Percentiles rank a stretch among this genome's conserved stretches.
These are phyloP conservation scores for Coemansia umbellata DNA, from an alignment of 192 early-diverging fungal species.

Conservation along the genomic window DNA sequence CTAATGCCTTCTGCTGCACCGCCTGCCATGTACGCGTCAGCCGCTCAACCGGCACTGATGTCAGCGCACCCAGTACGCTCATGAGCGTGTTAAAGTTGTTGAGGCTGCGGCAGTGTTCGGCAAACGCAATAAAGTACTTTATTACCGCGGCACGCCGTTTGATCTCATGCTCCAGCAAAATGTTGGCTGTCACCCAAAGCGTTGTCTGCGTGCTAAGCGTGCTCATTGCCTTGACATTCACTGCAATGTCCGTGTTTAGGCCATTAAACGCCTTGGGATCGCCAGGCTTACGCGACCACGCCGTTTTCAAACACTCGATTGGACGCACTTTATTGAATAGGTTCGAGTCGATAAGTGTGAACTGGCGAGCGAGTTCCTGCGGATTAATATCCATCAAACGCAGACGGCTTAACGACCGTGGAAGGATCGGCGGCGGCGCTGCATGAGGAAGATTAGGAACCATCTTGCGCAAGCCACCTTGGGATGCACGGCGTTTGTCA, in stretches of 20 bases:
- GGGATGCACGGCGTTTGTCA: slow-evolving; percentile 66
- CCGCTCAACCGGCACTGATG: slow-evolving; percentile 83
- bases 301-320: slow-evolving; percentile 87
- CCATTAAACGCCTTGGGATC: slow-evolving; percentile 55
- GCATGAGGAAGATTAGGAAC: slow-evolving; percentile 59
- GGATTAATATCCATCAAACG: slow-evolving; percentile 87
- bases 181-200: slow-evolving; percentile 82
- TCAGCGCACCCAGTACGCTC: slow-evolving; percentile 86
- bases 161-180: slow-evolving; percentile 75
- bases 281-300: slow-evolving; percentile 71
- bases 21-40: slow-evolving; percentile 90
- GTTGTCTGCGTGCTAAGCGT: slow-evolving; percentile 80
- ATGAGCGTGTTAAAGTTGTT: slow-evolving; percentile 96
- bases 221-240: slow-evolving; percentile 87
- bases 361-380: slow-evolving; percentile 88
- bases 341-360: slow-evolving; percentile 89
- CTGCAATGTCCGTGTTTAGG: slow-evolving; percentile 56
- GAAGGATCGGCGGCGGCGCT: slow-evolving; percentile 76
- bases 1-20: slow-evolving; percentile 56
- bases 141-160: slow-evolving; percentile 73
- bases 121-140: slow-evolving; percentile 83
- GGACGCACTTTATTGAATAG: slow-evolving; percentile 80
- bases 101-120: slow-evolving; percentile 72
- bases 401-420: slow-evolving; percentile 73
- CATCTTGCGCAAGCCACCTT: slow-evolving; percentile 58